Evolutionary conservation across 257 asterid genomes (phyloP), one percentile per base, ranked within the genome.

Genomic region (Solanum clarkiae): DNA sequence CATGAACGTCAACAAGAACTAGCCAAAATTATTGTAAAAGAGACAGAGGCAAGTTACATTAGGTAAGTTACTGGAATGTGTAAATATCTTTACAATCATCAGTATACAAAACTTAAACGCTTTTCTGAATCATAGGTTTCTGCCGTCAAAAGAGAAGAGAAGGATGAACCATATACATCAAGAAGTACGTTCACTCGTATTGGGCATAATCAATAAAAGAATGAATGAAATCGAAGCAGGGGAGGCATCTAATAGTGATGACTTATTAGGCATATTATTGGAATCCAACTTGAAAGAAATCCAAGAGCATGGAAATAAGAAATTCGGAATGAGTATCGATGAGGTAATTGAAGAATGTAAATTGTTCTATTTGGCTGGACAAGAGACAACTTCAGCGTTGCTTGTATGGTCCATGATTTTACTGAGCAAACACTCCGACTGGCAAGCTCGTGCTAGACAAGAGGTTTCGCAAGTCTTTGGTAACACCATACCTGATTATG

Each of bases 291-390:
- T 45, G 15, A 62, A 24, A 29, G 81, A 80, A 40, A 84, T 70
- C 9, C 24, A 74, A 20, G 79, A 81, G 54, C 69, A 51, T 4
- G 86, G 87, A 9, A 42, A 81, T 20, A 60, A 81, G 29, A 82
- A 84, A 15, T 51, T 17, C 0, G 89, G 89, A 55, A 84, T 88
- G 89, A 88, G 88, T 56, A 54, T 84, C 1, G 65, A 84, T 13
- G 87, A 88, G 11, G 45, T 86, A 6, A 56, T 88, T 49, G 89
- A 86, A 20, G 91, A 86, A 54, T 88, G 91, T 86, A 84, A 72
- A 44, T 4, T 88, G 14, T 88, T 88, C 56, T 88, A 86, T 53
- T 74, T 88, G 47, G 91, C 86, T 10, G 91, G 91, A 15, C 89
- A 88, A 70, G 89, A 88, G 59, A 86, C 89, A 0, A 84, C 86